Base-by-base conservation (phyloP, 2,329 filamentous ascomycete genomes). In the Hypocreales sp. region DNA sequence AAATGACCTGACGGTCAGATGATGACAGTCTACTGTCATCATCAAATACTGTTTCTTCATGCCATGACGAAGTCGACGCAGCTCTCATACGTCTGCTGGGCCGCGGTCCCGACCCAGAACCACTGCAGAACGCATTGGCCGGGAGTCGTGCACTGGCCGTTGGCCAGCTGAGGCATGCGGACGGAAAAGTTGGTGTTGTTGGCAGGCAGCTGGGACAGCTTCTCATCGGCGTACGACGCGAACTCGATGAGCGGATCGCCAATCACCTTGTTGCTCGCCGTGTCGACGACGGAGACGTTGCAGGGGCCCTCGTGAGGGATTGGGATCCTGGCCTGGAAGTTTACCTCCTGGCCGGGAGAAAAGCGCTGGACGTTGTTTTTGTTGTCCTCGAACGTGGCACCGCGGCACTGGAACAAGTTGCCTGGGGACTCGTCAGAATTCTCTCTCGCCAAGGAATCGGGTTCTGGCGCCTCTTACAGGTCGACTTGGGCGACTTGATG, bases 41-140 rank as follows among this genome's bases (percentile, higher is more conserved):
- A n/a, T n/a, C n/a, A n/a, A n/a, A n/a, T n/a, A n/a, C n/a, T n/a
- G n/a, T 10, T 20, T 20, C 10, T 10, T 20, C 18, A 20, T 20
- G 18, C 20, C 25, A 30, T 24, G 7, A 25, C 20, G 44, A 77
- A 73, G 41, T 76, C 71, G 27, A 74, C 53, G 48, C 71, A 76
- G 26, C 61, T 60, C 53, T 72, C 64, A 42, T 76, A 76, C 8
- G 69, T 73, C 57, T 76, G 71, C 31, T 64, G 40, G 34, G 67
- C 61, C 29, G 50, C 53, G 11, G 48, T 42, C 4, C 67, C 67
- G 33, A 70, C 57, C 70, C 70, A 75, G 47, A 56, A 72, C 67
- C 69, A 73, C 47, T 75, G 70, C 24, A 75, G 55, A 4, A 64
- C 64, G 27, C 53, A 58, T 33, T 54, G 48, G 22, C 67, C 67